Base-by-base conservation (phyloP, 306 rosid species). In the Cercis canadensis region DNA sequence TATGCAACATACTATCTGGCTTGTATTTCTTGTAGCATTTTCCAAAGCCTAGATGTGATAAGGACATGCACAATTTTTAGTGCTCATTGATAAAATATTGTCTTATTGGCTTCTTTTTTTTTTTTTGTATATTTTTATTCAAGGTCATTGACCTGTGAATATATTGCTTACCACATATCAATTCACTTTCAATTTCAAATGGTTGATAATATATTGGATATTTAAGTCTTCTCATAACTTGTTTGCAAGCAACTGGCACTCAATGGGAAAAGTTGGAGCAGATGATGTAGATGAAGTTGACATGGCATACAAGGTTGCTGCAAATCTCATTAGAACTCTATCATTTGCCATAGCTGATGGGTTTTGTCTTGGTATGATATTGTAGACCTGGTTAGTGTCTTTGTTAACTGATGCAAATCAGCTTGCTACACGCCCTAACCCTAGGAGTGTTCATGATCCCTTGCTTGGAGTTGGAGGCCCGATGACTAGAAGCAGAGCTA, bases 291-390 rank as follows among this genome's bases (percentile, higher is more conserved):
- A 94, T 79, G 84, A 87, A 63, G 78, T 91, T 63, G 99, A 94
- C 87, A 89, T 94, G 96, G 99, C 96, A 49, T 94, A 94, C 78
- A 86, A 97, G 81, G 97, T 94, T 64, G 80, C 79, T 63, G 84
- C 87, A 18, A 84, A 83, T 80, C 87, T 79, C 71, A 79, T 79
- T 60, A 75, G 87, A 81, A 83, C 84, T 74, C 92, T 94, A 71
- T 94, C 99, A 69, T 81, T 91, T 83, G 97, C 99, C 58, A 94
- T 94, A 78, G 99, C 97, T 49, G 99, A 94, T 83, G 97, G 95
- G 36, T 94, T 96, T 81, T 87, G 97, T 57, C 99, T 97, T 79
- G 97, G 99, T 94, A 84, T 29, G 66, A 55, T 76, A 33, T 45
- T 39, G 62, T 36, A 8, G 56, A 79, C 54, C 18, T 46, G 40